Conservation (phyloP, 805 yeast species). For the Saturnispora sekii region DNA sequence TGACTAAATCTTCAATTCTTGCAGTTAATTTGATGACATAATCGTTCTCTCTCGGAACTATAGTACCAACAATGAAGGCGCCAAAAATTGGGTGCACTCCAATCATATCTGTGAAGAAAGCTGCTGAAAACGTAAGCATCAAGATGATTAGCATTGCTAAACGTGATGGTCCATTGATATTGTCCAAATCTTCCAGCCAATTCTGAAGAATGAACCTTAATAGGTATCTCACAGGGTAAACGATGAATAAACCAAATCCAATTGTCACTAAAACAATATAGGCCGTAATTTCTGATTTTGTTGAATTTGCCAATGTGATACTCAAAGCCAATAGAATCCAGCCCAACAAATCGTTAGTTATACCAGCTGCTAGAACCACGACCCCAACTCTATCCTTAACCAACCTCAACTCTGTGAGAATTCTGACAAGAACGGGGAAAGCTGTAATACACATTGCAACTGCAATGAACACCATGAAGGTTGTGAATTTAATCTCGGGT, state of each 20-base stretch:
- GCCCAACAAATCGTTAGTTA: conserved; percentile 68
- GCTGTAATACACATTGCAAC: conserved; percentile 82
- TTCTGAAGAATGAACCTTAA: conserved; percentile 36
- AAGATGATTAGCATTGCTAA: conserved; percentile 47
- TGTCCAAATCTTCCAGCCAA: conserved; percentile 34
- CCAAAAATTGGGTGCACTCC: conserved; percentile 87
- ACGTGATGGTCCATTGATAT: conserved; percentile 56
- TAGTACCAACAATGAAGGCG: conserved; percentile 67
- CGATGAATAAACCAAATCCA: conserved; percentile 60
- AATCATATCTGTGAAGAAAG: conserved; percentile 73
- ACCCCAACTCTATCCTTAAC: conserved; percentile 64
- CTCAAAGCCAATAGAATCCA: conserved; percentile 73
- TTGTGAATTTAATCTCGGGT: conserved; percentile 47
- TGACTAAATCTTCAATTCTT: conserved; percentile 69
- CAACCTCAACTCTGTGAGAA: conserved; percentile 61
- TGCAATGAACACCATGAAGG: conserved; percentile 72
- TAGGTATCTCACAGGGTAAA: conserved; percentile 45
- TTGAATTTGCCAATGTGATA: conserved; percentile 67
- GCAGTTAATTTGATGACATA: conserved; percentile 62
- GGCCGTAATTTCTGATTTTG: conserved; percentile 56
- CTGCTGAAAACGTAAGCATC: conserved; percentile 48
- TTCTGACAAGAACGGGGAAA: conserved; percentile 75
- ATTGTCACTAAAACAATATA: conserved; percentile 56
- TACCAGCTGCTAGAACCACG: conserved; percentile 75
- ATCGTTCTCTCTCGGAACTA: conserved; percentile 68